phyloP scores from a whole-genome alignment of 495 filamentous ascomycete genomes.

The Hamigera avellanea region DNA sequence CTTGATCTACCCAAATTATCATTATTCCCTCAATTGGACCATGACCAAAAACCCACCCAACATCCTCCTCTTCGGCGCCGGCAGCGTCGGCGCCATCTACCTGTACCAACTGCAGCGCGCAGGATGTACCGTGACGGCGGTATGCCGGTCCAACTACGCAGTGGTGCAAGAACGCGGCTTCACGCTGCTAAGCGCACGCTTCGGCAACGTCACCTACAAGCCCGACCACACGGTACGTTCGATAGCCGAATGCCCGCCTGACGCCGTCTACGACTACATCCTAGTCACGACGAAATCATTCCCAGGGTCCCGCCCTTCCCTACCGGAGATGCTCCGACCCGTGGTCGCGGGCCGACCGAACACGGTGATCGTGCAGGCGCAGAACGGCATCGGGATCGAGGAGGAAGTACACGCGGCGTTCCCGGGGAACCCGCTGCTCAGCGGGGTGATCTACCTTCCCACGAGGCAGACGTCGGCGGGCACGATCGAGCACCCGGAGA shows the following conservation, averaged over 20 bases:
- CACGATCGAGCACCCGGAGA: slow-evolving; percentile 12
- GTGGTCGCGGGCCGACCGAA: slow-evolving; percentile 17
- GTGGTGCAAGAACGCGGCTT: slow-evolving; percentile 34
- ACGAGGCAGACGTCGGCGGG: slow-evolving; percentile 28
- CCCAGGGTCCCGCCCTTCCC: slow-evolving; percentile 26
- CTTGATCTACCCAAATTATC: too few species aligned
- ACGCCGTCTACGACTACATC: slow-evolving; percentile 35
- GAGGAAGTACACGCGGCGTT: slow-evolving; percentile 26
- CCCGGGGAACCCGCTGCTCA: slow-evolving; percentile 34
- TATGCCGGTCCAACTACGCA: slow-evolving; percentile 44
- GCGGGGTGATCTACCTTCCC: slow-evolving; percentile 37
- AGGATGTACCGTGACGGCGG: slow-evolving; percentile 26
- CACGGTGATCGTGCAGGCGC: slow-evolving; percentile 38
- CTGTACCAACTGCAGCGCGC: slow-evolving; percentile 32
- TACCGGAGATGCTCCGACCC: slow-evolving; percentile 26
- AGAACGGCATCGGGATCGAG: slow-evolving; percentile 47
- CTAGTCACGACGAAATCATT: slow-evolving; percentile 24
- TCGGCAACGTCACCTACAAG: slow-evolving; percentile 24
- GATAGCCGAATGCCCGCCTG: slow-evolving; percentile 18
- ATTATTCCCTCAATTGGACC: too few species aligned
- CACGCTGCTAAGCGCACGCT: slow-evolving; percentile 31
- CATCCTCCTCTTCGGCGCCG: slow-evolving; percentile 36
- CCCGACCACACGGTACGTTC: slow-evolving; percentile 27
- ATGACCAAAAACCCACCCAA: slow-evolving; percentile 4
- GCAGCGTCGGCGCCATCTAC: slow-evolving; percentile 36